Percentiles rank a stretch among this genome's conserved stretches.
Conservation (phyloP, 306 rosid species). For the Morella rubra region DNA sequence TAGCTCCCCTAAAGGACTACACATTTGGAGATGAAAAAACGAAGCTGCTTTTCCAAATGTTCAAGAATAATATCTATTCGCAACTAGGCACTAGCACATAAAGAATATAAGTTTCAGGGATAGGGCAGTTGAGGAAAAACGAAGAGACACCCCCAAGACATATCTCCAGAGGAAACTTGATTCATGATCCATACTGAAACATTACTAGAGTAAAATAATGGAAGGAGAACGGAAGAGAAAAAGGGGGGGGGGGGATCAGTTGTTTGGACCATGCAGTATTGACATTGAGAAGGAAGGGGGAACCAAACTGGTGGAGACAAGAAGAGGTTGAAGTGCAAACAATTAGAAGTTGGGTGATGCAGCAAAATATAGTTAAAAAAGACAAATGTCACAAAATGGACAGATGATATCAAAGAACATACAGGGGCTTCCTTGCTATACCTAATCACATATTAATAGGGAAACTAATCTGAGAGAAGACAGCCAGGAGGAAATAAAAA, state of each 20-base stretch:
- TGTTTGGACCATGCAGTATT: not conserved
- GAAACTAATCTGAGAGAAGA: not conserved
- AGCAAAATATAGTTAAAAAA: not conserved
- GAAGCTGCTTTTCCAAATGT: not conserved
- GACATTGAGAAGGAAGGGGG: not conserved
- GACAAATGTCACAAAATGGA: not conserved
- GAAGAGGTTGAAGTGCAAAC: not conserved
- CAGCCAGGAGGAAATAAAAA: not conserved
- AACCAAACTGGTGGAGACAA: not conserved
- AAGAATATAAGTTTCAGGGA: not conserved
- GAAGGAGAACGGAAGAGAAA: not conserved
- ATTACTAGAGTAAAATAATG: not conserved
- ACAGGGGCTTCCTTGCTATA: not conserved
- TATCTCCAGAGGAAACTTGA: not conserved
- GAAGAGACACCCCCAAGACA: not conserved
- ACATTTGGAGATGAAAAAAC: not conserved
- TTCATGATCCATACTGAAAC: not conserved
- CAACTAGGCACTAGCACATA: not conserved
- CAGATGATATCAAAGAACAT: not conserved
- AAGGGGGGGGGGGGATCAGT: not conserved
- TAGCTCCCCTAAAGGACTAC: not conserved
- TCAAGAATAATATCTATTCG: not conserved
- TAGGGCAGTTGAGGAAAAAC: no score
- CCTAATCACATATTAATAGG: not conserved
- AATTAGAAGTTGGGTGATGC: not conserved